Evolutionary conservation across 2,329 filamentous ascomycete genomes (phyloP).

Genomic region (Microdochium trichocladiopsis): DNA sequence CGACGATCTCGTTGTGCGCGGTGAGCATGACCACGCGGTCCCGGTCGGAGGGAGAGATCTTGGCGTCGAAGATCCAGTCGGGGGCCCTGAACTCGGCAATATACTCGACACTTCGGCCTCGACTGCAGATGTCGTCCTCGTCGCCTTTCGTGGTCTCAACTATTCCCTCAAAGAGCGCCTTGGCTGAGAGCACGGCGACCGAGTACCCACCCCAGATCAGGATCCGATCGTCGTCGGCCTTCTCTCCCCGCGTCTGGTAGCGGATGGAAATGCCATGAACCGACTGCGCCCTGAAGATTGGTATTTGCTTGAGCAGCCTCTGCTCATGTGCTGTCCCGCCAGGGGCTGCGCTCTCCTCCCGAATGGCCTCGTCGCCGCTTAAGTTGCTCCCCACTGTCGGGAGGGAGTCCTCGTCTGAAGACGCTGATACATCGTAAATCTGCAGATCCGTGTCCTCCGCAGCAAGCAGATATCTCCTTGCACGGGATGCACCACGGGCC

Average conservation of each 20-base stretch:
- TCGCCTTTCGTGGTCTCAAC: conserved; percentile 20
- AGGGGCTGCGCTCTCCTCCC: conserved; percentile 11
- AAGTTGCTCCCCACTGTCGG: too few relatives aligned
- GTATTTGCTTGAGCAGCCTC: conserved; percentile 30
- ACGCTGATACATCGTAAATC: conserved; percentile 35
- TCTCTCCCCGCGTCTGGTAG: conserved; percentile 7
- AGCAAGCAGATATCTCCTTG: conserved; percentile 39
- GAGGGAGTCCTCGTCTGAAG: too few relatives aligned
- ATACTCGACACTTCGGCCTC: conserved; percentile 15
- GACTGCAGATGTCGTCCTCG: conserved; percentile 10
- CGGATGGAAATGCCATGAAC: conserved; percentile 64
- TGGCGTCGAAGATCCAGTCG: conserved; percentile 74
- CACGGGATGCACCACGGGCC: conserved; percentile 9
- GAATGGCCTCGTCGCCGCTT: too few relatives aligned
- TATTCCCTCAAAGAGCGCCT: too few relatives aligned
- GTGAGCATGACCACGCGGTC: conserved; percentile 59
- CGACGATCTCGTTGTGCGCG: conserved; percentile 77
- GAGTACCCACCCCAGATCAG: conserved; percentile 67
- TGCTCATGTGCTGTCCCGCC: neutral
- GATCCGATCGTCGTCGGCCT: conserved; percentile 19
- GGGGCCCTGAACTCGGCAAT: conserved; percentile 38
- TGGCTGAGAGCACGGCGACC: conserved; percentile 35
- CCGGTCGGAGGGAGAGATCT: conserved; percentile 37
- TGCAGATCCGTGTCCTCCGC: conserved; percentile 54
- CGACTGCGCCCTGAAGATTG: conserved; percentile 59